Percentiles rank a stretch among this genome's conserved stretches.
Conservation (phyloP, 139 green algal genomes). For the Tetradesmus lagerheimii region DNA sequence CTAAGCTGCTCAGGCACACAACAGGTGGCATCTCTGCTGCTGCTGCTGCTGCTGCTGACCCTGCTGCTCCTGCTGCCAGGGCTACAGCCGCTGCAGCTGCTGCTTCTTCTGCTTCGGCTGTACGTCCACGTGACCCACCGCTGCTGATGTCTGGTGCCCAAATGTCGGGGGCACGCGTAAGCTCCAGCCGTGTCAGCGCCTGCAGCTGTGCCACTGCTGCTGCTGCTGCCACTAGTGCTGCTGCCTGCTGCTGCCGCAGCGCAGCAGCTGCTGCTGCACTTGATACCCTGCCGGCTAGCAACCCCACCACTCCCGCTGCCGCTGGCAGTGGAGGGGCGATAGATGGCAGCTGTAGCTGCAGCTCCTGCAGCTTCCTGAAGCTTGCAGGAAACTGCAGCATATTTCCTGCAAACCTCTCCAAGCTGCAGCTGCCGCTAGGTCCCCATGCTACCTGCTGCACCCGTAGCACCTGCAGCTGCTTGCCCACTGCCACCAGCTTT, state of each 20-base stretch:
- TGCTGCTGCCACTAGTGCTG: not conserved
- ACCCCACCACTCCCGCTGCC: not conserved
- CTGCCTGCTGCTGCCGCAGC: not conserved
- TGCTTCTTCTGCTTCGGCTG: slow-evolving; percentile 10
- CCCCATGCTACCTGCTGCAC: not conserved
- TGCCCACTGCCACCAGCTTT: not conserved
- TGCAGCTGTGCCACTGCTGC: not conserved
- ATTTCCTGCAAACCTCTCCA: not conserved
- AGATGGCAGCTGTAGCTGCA: not conserved
- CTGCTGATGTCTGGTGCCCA: not conserved
- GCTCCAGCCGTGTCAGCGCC: not conserved
- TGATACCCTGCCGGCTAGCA: not conserved
- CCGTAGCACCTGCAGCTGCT: not conserved
- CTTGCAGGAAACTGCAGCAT: not conserved
- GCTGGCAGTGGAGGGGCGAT: not conserved
- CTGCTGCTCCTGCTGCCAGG: not conserved
- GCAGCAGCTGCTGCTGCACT: not conserved
- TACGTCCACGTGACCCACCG: too few relatives aligned
- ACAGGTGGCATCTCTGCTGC: not conserved
- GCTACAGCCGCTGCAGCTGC: not conserved
- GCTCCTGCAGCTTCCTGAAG: not conserved
- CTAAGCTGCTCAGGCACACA: not conserved
- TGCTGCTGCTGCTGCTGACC: not conserved
- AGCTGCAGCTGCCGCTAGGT: not conserved
- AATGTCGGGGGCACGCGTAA: not conserved